Evolutionary conservation across 148 eudicot species (phyloP), one percentile per base, ranked within the genome.

Genomic region (Spergularia marina): DNA sequence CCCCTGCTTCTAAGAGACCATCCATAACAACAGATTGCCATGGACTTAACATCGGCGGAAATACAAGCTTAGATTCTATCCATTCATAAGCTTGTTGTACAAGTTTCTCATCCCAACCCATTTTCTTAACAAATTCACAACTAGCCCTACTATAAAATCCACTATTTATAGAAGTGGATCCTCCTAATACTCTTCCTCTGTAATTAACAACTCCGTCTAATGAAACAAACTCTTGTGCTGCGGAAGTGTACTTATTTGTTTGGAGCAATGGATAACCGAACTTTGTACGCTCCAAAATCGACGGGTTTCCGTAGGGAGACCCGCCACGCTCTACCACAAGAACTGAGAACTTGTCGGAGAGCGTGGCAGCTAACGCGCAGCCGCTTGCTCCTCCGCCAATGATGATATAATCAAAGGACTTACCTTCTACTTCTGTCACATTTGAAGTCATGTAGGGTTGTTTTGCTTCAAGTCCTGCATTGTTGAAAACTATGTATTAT

Each of bases 141-240:
- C 85, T 85, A 15, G 84, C 88, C 53, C 85, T 71, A 25, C 88
- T 82, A 69, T 85, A 82, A 25, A 85, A 82, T 40, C 88, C 88
- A 20, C 80, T 78, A 40, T 85, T 85, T 20, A 85, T 85, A 21
- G 83, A 77, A 0, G 88, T 71, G 14, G 88, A 85, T 58, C 88
- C 88, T 30, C 88, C 85, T 49, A 85, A 70, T 17, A 85, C 85
- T 64, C 88, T 60, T 14, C 88, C 87, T 51, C 88, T 82, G 13
- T 77, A 74, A 23, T 82, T 82, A 44, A 64, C 73, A 6, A 85
- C 83, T 1, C 85, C 85, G 49, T 85, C 87, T 54, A 77, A 68
- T 70, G 87, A 85, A 53, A 85, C 65, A 56, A 85, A 82, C 40
- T 77, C 72, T 59, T 85, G 87, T 23, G 87, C 85, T 14, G 79